Percentiles rank a stretch among this genome's conserved stretches.
Conservation (phyloP, 169 alveolate species). For the Eimeria maxima region DNA sequence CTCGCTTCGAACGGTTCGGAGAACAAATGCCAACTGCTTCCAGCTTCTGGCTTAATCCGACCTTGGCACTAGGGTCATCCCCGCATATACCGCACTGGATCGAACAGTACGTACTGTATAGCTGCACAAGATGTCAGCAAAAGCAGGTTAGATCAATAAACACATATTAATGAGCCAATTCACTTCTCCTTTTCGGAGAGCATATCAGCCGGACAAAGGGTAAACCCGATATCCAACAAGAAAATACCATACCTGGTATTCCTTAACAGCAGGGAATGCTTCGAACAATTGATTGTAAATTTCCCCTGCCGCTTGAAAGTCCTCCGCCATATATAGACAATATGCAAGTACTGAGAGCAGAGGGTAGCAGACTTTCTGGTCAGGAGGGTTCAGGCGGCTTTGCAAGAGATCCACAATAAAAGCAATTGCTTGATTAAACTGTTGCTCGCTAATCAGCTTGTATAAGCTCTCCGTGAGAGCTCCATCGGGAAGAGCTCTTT, state of each 20-base stretch:
- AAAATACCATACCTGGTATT: constrained; percentile 10
- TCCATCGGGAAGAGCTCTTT: constrained; percentile 27
- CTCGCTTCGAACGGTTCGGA: background rate
- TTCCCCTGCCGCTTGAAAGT: constrained; percentile 64
- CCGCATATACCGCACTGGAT: constrained; percentile 3
- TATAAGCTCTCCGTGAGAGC: constrained; percentile 51
- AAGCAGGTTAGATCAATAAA: background rate
- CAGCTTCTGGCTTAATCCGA: background rate
- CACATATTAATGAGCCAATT: background rate
- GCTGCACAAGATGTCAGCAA: constrained; percentile 17
- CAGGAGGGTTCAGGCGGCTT: background rate
- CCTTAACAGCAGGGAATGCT: constrained; percentile 55
- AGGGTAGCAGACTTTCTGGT: background rate
- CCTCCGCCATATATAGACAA: constrained; percentile 44
- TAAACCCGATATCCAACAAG: background rate
- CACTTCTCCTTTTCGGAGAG: background rate
- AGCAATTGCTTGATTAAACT: background rate
- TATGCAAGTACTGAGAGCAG: constrained; percentile 60
- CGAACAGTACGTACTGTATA: constrained; percentile 17
- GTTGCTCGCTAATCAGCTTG: constrained; percentile 1
- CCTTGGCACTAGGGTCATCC: background rate
- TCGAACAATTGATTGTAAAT: constrained; percentile 20
- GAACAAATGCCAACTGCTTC: constrained; percentile 12
- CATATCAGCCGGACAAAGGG: background rate
- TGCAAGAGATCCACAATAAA: constrained; percentile 18